phyloP scores from a whole-genome alignment of 2,329 filamentous ascomycete species.

The Helotiales sp. region DNA sequence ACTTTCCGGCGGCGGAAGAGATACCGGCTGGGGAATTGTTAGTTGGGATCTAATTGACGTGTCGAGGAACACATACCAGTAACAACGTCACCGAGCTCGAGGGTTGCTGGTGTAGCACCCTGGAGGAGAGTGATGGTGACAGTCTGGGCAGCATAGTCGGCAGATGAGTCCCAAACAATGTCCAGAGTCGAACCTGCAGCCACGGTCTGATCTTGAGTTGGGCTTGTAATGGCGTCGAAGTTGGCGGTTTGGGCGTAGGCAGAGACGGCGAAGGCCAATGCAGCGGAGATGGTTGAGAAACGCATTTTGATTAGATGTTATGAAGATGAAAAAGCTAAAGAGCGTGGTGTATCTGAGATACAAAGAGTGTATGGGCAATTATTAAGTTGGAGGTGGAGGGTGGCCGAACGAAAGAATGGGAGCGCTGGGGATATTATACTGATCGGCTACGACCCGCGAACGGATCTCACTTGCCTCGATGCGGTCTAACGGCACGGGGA shows the following conservation, averaged over 20 bases:
- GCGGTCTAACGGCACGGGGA: background rate
- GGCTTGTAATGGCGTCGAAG: constrained; percentile 55
- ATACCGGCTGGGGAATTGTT: constrained; percentile 43
- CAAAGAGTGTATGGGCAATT: constrained; percentile 15
- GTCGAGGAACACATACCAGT: constrained; percentile 52
- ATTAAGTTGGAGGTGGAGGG: constrained; percentile 6
- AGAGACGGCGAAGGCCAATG: constrained; percentile 28
- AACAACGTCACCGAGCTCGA: constrained; percentile 42
- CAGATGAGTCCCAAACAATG: constrained; percentile 50
- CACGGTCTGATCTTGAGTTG: constrained; percentile 45
- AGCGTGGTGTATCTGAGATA: constrained; percentile 33
- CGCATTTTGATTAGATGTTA: constrained; percentile 28
- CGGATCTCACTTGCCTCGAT: background rate
- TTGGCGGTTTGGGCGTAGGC: constrained; percentile 53
- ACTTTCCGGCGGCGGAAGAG: constrained; percentile 45
- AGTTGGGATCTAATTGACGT: constrained; percentile 6
- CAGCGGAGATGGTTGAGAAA: constrained; percentile 29
- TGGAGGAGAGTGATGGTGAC: constrained; percentile 57
- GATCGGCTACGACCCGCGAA: background rate
- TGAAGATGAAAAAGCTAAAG: constrained; percentile 22
- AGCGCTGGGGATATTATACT: background rate
- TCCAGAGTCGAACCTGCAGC: constrained; percentile 49
- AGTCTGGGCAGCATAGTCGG: constrained; percentile 39
- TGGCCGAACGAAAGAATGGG: background rate
- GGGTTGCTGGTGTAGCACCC: constrained; percentile 48